phyloP scores from a whole-genome alignment of 1,284 basidiomycete species.

The Exobasidium rhododendri region DNA sequence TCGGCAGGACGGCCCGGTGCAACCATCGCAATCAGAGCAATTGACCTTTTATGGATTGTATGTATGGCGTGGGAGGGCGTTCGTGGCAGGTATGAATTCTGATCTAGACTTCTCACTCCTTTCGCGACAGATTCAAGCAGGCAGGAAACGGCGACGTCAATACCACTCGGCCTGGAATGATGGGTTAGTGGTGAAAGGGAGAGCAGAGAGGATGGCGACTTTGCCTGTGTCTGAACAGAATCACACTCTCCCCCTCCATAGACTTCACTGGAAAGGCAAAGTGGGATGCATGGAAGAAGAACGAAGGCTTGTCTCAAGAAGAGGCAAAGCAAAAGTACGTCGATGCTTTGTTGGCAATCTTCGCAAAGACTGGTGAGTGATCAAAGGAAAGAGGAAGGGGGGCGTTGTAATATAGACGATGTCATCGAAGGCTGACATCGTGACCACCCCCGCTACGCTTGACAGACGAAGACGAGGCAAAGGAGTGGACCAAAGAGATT shows the following conservation, averaged over 20 bases:
- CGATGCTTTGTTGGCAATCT: slow-evolving; percentile 23
- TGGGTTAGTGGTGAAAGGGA: slow-evolving; percentile 30
- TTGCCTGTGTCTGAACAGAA: neutral
- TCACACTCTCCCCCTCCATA: slow-evolving; percentile 12
- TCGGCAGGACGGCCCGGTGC: slow-evolving; percentile 36
- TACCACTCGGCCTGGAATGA: slow-evolving; percentile 51
- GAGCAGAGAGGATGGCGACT: neutral
- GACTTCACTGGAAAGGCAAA: slow-evolving; percentile 52
- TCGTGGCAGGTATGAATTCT: no score
- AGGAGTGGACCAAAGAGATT: slow-evolving; percentile 39
- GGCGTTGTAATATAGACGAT: neutral
- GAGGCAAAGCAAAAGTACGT: slow-evolving; percentile 48
- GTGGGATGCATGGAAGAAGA: slow-evolving; percentile 48
- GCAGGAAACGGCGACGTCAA: slow-evolving; percentile 50
- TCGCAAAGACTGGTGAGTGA: slow-evolving; percentile 3
- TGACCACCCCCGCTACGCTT: neutral
- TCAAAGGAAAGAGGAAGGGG: neutral
- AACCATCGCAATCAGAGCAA: slow-evolving; percentile 48
- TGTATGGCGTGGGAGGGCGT: no score
- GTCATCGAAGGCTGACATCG: neutral
- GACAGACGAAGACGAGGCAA: slow-evolving; percentile 37
- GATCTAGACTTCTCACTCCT: no score
- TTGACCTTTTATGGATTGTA: slow-evolving; percentile 51
- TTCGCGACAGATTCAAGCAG: slow-evolving; percentile 50
- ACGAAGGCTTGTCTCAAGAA: slow-evolving; percentile 40